Evolutionary conservation across 2,329 filamentous ascomycete species (phyloP).

Genomic region (Stagonosporopsis tanaceti): DNA sequence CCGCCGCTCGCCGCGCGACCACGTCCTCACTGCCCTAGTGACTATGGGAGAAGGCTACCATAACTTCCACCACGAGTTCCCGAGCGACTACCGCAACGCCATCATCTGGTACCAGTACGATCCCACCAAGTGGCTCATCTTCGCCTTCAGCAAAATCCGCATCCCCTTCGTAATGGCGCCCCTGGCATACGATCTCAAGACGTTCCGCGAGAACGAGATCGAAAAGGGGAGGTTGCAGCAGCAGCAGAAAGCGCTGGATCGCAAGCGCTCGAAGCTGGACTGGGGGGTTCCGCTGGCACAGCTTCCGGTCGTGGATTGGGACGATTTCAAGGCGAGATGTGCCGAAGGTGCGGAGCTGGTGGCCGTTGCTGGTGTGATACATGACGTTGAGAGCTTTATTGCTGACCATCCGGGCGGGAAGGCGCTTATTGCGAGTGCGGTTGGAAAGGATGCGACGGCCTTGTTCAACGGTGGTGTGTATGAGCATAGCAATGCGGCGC

Average conservation of each 20-base stretch:
- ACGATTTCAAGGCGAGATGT: slow-evolving; percentile 45
- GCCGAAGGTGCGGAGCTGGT: slow-evolving; percentile 43
- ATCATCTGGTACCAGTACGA: slow-evolving; percentile 51
- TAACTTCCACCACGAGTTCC: slow-evolving; percentile 54
- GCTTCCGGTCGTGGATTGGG: slow-evolving; percentile 51
- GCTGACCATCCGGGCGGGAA: slow-evolving; percentile 50
- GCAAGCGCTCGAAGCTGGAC: slow-evolving; percentile 45
- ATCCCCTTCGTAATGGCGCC: slow-evolving; percentile 35
- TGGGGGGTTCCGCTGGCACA: slow-evolving; percentile 50
- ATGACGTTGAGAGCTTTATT: slow-evolving; percentile 49
- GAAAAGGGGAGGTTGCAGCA: slow-evolving; percentile 53
- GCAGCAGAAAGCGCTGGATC: slow-evolving; percentile 51
- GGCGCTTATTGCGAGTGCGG: slow-evolving; percentile 43
- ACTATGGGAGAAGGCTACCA: slow-evolving; percentile 54
- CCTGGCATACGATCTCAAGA: slow-evolving; percentile 49
- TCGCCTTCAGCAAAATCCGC: slow-evolving; percentile 38
- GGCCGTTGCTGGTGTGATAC: slow-evolving; percentile 49
- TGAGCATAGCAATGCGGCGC: slow-evolving; percentile 50
- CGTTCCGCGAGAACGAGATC: slow-evolving; percentile 52
- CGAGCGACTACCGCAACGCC: slow-evolving; percentile 52
- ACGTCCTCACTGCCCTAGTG: slow-evolving; percentile 49
- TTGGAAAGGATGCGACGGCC: slow-evolving; percentile 52
- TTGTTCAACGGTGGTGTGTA: slow-evolving; percentile 53
- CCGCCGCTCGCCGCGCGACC: slow-evolving; percentile 48
- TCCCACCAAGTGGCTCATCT: slow-evolving; percentile 53